Conservation (phyloP, 768 basidiomycete species). For the Termitomyces sp. region DNA sequence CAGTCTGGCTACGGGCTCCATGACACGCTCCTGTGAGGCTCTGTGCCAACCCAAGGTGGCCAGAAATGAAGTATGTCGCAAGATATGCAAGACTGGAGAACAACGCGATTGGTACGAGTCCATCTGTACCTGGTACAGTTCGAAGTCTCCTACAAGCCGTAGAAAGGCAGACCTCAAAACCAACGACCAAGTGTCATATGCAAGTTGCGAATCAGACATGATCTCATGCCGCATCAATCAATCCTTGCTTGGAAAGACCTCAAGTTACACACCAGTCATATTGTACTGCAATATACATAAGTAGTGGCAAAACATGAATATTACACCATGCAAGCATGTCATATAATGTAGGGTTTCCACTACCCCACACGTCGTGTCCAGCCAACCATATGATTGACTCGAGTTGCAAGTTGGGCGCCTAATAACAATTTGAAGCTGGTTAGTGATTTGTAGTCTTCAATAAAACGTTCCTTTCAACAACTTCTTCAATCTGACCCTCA, state of each 20-base stretch:
- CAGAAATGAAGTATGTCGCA: slow-evolving; percentile 32
- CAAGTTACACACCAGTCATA: neutral
- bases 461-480: slow-evolving; percentile 39
- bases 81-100: slow-evolving; percentile 37
- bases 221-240: neutral
- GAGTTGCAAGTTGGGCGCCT: neutral
- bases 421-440: neutral
- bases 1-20: neutral
- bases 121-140: slow-evolving; percentile 6
- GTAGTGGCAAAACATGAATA: neutral
- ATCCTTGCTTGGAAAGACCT: neutral
- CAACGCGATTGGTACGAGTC: slow-evolving; percentile 30
- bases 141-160: neutral
- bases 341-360: neutral
- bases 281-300: neutral
- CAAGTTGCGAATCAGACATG: neutral
- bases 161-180: slow-evolving; percentile 6
- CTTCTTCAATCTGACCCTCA: slow-evolving; percentile 36
- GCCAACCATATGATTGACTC: neutral
- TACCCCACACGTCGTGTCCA: neutral
- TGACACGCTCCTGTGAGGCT: slow-evolving; percentile 33
- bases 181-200: slow-evolving; percentile 7
- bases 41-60: slow-evolving; percentile 29
- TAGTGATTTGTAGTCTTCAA: neutral
- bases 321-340: neutral